phyloP scores from a whole-genome alignment of 495 filamentous ascomycete species.

The Penicillium canariense region DNA sequence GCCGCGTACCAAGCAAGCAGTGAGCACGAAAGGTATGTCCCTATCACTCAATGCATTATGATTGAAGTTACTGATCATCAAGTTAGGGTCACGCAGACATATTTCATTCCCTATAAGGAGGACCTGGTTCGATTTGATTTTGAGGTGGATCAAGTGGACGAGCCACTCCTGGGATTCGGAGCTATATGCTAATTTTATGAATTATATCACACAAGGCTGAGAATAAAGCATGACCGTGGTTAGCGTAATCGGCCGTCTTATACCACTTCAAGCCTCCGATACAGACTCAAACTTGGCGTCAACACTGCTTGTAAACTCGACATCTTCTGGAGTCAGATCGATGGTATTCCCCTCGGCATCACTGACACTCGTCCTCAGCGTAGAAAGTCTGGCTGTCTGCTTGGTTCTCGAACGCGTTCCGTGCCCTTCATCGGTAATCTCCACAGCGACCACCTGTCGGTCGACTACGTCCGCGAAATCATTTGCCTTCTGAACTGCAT shows the following conservation, averaged over 20 bases:
- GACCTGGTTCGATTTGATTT: constrained; percentile 52
- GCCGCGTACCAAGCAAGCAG: constrained; percentile 47
- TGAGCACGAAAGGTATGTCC: constrained; percentile 43
- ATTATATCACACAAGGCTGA: not conserved
- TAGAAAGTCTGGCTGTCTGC: not conserved
- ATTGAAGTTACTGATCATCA: not conserved
- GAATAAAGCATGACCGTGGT: too few species aligned
- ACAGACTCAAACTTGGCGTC: not conserved
- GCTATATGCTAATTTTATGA: not conserved
- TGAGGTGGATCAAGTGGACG: constrained; percentile 42
- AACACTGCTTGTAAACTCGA: not conserved
- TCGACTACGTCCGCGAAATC: constrained; percentile 24
- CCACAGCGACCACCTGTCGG: constrained; percentile 11
- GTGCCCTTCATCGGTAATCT: constrained; percentile 11
- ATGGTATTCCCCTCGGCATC: not conserved
- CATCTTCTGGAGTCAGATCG: not conserved
- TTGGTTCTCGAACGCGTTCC: too few species aligned
- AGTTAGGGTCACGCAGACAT: constrained; percentile 40
- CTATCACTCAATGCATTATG: not conserved
- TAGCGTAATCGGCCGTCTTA: too few species aligned
- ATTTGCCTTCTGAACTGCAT: constrained; percentile 21
- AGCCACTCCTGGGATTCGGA: constrained; percentile 23
- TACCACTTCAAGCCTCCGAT: not conserved
- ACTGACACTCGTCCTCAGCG: too few species aligned
- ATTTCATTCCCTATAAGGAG: constrained; percentile 47